Evolutionary conservation across 176 grass and related monocot species (phyloP), one percentile per base, ranked within the genome.

Genomic region (Oryza meyeriana): DNA sequence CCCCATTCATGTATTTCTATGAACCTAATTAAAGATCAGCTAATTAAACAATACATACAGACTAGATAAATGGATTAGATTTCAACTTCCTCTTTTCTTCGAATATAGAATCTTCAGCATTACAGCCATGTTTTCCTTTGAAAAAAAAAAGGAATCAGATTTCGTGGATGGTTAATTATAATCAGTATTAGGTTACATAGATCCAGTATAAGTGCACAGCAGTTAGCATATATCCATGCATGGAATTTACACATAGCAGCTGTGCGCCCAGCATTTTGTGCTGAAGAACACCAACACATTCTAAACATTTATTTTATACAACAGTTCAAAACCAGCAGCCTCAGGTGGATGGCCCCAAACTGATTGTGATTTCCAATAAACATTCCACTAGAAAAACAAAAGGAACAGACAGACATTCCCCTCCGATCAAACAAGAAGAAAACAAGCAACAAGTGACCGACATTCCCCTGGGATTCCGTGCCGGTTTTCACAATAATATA

Each of bases 401-500:
- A 28, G 50, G 58, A 81, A 63, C 13, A 73, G 77, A 82, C 83
- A 82, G 77, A 78, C 83, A 89, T 89, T 73, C 41, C 58, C 74
- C 65, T 81, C 83, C 44, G 76, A 83, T 30, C 35, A 31, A 89
- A 89, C 88, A 85, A 31, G 81, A 89, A 90, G 61, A 66, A 55
- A 86, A 90, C 79, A 90, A 90, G 24, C 33, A 68, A 86, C 88
- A 90, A 79, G 69, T 83, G 84, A 87, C 84, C 79, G 88, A 90
- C 88, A 90, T 90, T 90, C 88, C 69, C 84, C 68, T 86, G 1
- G 84, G 67, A 55, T 74, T n/a, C 69, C 39, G 88, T 22, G 79
- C 59, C 29, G 10, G 26, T 33, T 69, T 28, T 26, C 3, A 16
- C 6, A 65, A 31, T 87, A 79, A 68, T 77, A 48, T 55, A 36